Conservation (phyloP, 83 land plant genomes). For the Picea abies region DNA sequence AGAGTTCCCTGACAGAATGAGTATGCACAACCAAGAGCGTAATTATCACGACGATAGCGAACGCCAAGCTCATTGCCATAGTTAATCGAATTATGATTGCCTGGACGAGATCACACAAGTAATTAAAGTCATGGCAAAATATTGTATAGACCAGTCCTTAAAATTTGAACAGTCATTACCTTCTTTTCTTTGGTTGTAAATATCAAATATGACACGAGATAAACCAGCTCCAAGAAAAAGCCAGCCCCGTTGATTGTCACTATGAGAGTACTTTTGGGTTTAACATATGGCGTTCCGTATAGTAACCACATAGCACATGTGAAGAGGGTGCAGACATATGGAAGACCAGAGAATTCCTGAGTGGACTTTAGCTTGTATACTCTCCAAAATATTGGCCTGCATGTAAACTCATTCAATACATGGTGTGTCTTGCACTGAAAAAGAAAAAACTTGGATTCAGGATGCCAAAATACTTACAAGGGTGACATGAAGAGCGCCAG, state of each 20-base stretch:
- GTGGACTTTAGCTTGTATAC: slow-evolving; percentile 37
- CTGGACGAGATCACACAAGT: no score
- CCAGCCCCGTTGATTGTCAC: slow-evolving; percentile 47
- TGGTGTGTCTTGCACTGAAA: no score
- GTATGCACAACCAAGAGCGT: not conserved
- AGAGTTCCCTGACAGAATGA: not conserved
- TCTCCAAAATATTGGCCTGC: slow-evolving; percentile 41
- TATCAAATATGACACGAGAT: slow-evolving; percentile 25
- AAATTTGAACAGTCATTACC: no score
- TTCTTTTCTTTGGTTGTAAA: slow-evolving; percentile 22
- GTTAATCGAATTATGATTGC: not conserved
- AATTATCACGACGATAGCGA: not conserved
- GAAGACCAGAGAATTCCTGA: slow-evolving; percentile 34
- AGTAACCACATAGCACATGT: slow-evolving; percentile 41
- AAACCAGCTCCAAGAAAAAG: slow-evolving; percentile 26
- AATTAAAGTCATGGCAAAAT: no score
- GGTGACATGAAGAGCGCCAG: slow-evolving; percentile 25
- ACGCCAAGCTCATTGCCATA: not conserved
- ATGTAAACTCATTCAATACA: not conserved
- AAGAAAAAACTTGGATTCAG: not conserved
- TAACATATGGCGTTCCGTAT: slow-evolving; percentile 34
- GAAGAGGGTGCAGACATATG: slow-evolving; percentile 42
- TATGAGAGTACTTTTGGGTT: slow-evolving; percentile 27
- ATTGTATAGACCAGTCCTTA: no score
- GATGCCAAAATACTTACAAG: slow-evolving; percentile 9